These are phyloP conservation scores for Bipolaris sorokiniana DNA, from an alignment of 2,329 filamentous ascomycete species.

Conservation along the genomic window DNA sequence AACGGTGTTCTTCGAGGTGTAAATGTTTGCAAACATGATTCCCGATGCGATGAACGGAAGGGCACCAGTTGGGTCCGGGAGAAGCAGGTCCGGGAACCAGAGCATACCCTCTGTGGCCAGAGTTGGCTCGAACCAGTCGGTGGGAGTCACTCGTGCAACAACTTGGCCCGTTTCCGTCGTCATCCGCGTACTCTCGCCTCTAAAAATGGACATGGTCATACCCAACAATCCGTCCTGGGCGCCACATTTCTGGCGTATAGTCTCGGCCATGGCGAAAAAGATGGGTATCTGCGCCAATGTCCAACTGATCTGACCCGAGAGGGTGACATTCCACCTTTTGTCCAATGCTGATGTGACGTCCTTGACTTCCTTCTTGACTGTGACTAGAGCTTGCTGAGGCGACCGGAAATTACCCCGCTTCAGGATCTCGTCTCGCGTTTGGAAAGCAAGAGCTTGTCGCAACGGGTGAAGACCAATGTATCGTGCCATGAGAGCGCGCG, in stretches of 20 bases:
- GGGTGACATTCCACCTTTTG: conserved; percentile 38
- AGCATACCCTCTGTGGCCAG: conserved; percentile 63
- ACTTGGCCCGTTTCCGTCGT: conserved; percentile 13
- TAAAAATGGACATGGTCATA: conserved; percentile 24
- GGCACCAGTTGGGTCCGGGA: conserved; percentile 58
- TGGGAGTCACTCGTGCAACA: conserved; percentile 12
- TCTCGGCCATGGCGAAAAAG: conserved; percentile 47
- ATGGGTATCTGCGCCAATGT: conserved; percentile 44
- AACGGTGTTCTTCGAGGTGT: conserved; percentile 30
- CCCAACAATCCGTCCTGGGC: conserved; percentile 40
- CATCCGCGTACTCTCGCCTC: conserved; percentile 7
- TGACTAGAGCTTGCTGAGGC: conserved; percentile 21
- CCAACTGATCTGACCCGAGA: conserved; percentile 36
- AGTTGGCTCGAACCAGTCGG: conserved; percentile 54
- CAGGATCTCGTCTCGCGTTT: conserved; percentile 31
- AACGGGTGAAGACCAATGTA: conserved; percentile 54
- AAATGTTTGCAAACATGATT: conserved; percentile 58
- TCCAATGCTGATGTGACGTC: conserved; percentile 34
- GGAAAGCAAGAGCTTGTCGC: conserved; percentile 37
- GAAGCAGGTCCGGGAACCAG: conserved; percentile 65
- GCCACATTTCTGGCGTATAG: conserved; percentile 45
- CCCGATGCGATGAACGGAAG: conserved; percentile 58
- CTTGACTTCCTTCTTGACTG: conserved; percentile 25
- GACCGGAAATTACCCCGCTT: conserved; percentile 28
- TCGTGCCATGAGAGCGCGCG: conserved; percentile 49